Conservation (phyloP, 768 basidiomycete genomes). For the Auriscalpium vulgare region DNA sequence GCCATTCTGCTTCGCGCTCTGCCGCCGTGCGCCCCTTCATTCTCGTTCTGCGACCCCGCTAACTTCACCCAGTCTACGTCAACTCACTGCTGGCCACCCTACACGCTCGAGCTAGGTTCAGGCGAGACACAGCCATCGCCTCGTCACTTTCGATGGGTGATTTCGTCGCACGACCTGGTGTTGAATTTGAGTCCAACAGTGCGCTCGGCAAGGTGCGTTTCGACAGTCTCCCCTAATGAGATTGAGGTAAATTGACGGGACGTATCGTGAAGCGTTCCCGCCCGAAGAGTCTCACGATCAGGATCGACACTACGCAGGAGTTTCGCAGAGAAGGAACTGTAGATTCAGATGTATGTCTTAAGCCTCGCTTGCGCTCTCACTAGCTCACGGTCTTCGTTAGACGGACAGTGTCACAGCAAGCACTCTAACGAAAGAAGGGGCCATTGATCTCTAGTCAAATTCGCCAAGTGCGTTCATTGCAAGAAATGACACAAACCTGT, state of each 20-base stretch:
- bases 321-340: conserved; percentile 28
- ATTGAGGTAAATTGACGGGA: too few species aligned
- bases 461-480: too few species aligned
- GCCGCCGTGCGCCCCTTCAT: conserved; percentile 30
- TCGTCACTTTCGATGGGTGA: too few species aligned
- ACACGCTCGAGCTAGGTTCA: conserved; percentile 30
- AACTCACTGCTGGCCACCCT: conserved; percentile 49
- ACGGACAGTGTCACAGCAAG: too few species aligned
- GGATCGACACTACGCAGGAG: conserved; percentile 56
- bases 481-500: too few species aligned
- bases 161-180: neutral
- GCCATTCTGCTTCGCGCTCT: conserved; percentile 49
- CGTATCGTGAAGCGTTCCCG: neutral
- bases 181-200: neutral
- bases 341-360: too few species aligned
- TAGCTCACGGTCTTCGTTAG: too few species aligned
- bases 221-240: neutral
- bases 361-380: too few species aligned
- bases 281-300: conserved; percentile 42
- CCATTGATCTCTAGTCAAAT: too few species aligned
- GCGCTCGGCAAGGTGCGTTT: neutral
- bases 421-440: too few species aligned
- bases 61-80: conserved; percentile 34
- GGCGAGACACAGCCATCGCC: neutral
- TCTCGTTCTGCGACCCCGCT: neutral